Percentiles rank a stretch among this genome's conserved stretches.
Evolutionary conservation across 306 rosid genomes (phyloP).

Genomic region (Sesbania bispinosa): DNA sequence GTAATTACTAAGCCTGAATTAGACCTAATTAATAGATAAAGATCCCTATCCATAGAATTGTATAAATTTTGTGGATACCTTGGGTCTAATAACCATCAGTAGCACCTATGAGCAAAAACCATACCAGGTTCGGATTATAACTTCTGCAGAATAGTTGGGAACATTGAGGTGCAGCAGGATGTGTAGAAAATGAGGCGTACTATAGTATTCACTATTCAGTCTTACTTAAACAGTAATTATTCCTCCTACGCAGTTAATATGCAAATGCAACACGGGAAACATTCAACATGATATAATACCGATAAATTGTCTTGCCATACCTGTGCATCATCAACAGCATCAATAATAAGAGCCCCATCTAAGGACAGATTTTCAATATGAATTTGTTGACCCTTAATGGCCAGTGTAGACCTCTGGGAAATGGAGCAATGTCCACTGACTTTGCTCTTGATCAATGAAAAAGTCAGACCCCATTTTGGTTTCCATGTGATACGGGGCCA

Average conservation of each 20-base stretch:
- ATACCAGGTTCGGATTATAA: background rate
- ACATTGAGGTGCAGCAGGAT: too few relatives aligned
- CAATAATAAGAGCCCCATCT: slow-evolving; percentile 80
- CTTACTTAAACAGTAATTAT: background rate
- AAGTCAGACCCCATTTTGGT: slow-evolving; percentile 89
- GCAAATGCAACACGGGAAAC: slow-evolving; percentile 4
- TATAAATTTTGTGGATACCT: too few relatives aligned
- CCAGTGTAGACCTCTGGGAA: slow-evolving; percentile 79
- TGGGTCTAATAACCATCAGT: too few relatives aligned
- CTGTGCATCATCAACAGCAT: slow-evolving; percentile 64
- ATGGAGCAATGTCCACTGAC: slow-evolving; percentile 60
- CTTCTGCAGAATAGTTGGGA: background rate
- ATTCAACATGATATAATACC: slow-evolving; percentile 5
- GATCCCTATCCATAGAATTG: too few relatives aligned
- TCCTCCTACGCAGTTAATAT: slow-evolving; percentile 5
- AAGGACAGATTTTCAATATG: slow-evolving; percentile 62
- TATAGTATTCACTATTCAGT: background rate
- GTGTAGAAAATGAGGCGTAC: background rate
- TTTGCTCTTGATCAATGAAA: slow-evolving; percentile 64
- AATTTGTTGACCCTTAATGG: slow-evolving; percentile 61
- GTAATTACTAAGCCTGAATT: too few relatives aligned
- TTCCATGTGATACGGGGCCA: slow-evolving; percentile 91
- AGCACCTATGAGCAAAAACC: background rate
- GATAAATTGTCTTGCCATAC: slow-evolving; percentile 37
- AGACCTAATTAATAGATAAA: too few relatives aligned